Percentiles rank a stretch among this genome's conserved stretches.
Evolutionary conservation across 495 filamentous ascomycete genomes (phyloP).

Genomic region (Oleoguttula mirabilis): DNA sequence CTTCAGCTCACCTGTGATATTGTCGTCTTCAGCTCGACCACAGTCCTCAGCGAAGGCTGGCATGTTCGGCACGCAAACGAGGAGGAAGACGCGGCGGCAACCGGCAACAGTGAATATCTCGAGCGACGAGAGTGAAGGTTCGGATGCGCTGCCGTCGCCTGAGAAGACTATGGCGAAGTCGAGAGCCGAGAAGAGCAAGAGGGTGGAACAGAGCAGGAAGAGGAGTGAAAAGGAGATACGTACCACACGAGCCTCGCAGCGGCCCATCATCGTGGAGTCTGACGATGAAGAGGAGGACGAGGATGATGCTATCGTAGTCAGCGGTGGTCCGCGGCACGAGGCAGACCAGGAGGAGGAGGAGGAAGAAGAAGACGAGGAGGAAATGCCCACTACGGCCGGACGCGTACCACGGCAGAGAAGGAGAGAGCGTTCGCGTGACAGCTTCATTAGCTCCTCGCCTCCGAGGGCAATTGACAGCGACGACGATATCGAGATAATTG

Average conservation of each 20-base stretch:
- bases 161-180: too few species aligned
- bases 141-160: too few species aligned
- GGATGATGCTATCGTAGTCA: conserved; percentile 7
- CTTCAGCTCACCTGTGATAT: conserved; percentile 7
- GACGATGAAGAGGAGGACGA: conserved; percentile 10
- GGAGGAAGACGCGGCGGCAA: background rate
- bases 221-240: too few species aligned
- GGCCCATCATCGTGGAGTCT: conserved; percentile 4
- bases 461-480: conserved; percentile 13
- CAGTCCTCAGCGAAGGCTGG: conserved; percentile 7
- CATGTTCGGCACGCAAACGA: conserved; percentile 15
- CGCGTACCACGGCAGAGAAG: conserved; percentile 7
- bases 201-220: too few species aligned
- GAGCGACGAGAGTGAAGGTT: conserved; percentile 5
- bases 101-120: conserved; percentile 2
- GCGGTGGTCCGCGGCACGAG: background rate
- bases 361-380: conserved; percentile 14
- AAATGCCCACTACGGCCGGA: conserved; percentile 18
- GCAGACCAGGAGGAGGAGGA: conserved; percentile 2
- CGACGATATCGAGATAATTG: conserved; percentile 18
- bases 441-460: conserved; percentile 17
- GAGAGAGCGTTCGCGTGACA: background rate
- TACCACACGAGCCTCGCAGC: background rate
- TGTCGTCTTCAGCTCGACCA: conserved; percentile 3
- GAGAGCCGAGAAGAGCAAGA: too few species aligned